Conservation (phyloP, 73 alveolate genomes). For the Urostyla sp. region DNA sequence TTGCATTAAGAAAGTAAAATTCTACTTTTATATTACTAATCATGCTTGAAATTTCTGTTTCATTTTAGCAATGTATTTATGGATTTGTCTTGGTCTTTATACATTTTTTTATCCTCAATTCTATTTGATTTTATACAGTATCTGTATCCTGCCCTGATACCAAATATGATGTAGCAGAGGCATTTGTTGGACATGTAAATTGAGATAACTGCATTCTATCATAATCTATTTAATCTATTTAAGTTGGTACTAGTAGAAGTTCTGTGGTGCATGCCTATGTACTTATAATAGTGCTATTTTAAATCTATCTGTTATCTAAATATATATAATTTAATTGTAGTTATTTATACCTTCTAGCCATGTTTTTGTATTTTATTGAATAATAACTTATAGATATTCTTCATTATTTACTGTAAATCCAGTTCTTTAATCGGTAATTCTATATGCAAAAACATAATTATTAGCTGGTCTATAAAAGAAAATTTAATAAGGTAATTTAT, state of each 20-base stretch:
- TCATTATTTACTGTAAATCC: neutral
- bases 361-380: too few species aligned
- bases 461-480: neutral
- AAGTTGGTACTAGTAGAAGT: neutral
- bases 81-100: neutral
- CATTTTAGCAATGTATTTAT: neutral
- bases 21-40: neutral
- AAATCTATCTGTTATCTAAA: too few species aligned
- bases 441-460: slow-evolving; percentile 31
- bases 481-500: neutral
- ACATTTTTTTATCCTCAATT: slow-evolving; percentile 12
- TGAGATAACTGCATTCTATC: neutral
- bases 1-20: slow-evolving; percentile 26
- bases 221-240: neutral
- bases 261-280: neutral
- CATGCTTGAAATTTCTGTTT: slow-evolving; percentile 12
- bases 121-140: neutral
- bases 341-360: too few species aligned
- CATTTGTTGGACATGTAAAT: slow-evolving; percentile 1
- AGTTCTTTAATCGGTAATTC: neutral
- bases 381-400: neutral
- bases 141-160: neutral
- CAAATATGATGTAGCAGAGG: neutral
- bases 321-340: too few species aligned
- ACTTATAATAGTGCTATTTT: too few species aligned